These are phyloP conservation scores for Colletotrichum tamarilloi DNA, from an alignment of 2,329 filamentous ascomycete genomes.

Conservation along the genomic window DNA sequence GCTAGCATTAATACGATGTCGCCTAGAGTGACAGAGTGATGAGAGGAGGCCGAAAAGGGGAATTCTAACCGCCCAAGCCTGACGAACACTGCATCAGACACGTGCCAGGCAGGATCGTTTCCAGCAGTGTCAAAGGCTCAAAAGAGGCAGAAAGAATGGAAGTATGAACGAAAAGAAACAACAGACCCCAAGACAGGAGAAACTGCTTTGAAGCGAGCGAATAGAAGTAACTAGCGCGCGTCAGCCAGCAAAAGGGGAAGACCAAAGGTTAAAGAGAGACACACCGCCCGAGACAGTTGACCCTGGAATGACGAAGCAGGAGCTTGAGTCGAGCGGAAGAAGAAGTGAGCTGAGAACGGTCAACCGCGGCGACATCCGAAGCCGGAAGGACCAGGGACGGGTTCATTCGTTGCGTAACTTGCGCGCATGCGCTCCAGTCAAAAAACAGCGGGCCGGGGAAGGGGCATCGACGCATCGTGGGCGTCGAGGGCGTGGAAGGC, in stretches of 20 bases:
- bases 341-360: conserved; percentile 5
- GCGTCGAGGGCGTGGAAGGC: not conserved
- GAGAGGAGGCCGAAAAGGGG: not conserved
- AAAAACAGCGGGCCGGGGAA: not conserved
- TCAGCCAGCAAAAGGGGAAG: not conserved
- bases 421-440: conserved; percentile 32
- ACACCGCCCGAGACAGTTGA: not conserved
- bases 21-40: too few relatives aligned
- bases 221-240: not conserved
- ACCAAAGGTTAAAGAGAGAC: not conserved
- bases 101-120: not conserved
- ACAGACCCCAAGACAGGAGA: not conserved
- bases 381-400: conserved; percentile 11
- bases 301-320: not conserved
- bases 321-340: not conserved
- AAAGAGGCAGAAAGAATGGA: not conserved
- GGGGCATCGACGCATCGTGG: too few relatives aligned
- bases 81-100: not conserved
- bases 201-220: conserved; percentile 5
- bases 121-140: not conserved
- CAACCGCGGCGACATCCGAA: conserved; percentile 17
- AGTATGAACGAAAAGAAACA: not conserved
- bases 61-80: not conserved
- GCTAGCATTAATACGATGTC: not conserved
- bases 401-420: not conserved